Percentiles rank a stretch among this genome's conserved stretches.
phyloP scores from a whole-genome alignment of 2,329 filamentous ascomycete genomes.

The Aspergillus spinulosporus region DNA sequence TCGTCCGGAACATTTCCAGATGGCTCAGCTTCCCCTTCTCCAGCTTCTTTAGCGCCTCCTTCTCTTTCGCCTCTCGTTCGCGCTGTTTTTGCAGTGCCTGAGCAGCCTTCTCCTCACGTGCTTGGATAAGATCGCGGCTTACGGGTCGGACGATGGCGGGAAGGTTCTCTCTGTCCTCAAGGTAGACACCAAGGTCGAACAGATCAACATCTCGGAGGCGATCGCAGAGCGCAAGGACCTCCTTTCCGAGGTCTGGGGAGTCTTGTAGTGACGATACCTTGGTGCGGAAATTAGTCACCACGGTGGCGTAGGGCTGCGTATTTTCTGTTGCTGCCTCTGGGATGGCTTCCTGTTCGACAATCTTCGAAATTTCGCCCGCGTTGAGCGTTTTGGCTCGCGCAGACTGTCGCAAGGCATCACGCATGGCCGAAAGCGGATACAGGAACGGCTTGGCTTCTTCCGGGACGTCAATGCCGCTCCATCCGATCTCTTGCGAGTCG shows the following conservation, averaged over 20 bases:
- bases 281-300: conserved; percentile 46
- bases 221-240: conserved; percentile 75
- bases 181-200: conserved; percentile 79
- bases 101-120: conserved; percentile 56
- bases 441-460: conserved; percentile 60
- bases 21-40: conserved; percentile 46
- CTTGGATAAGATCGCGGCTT: conserved; percentile 57
- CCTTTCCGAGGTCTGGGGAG: conserved; percentile 62
- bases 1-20: conserved; percentile 54
- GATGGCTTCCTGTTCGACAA: conserved; percentile 34
- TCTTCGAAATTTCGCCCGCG: conserved; percentile 39
- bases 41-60: conserved; percentile 50
- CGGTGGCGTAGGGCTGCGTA: conserved; percentile 49
- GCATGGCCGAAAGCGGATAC: conserved; percentile 58
- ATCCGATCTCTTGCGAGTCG: conserved; percentile 54
- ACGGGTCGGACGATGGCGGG: conserved; percentile 70
- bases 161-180: conserved; percentile 73
- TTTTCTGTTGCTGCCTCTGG: conserved; percentile 28
- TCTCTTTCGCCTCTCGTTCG: conserved; percentile 51
- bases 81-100: conserved; percentile 48
- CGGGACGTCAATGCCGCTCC: conserved; percentile 66
- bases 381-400: conserved; percentile 53
- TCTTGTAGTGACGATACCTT: conserved; percentile 40
- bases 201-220: conserved; percentile 77
- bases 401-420: conserved; percentile 58